These are phyloP conservation scores for Scedosporium dehoogii DNA, from an alignment of 2,329 filamentous ascomycete genomes.

Conservation along the genomic window DNA sequence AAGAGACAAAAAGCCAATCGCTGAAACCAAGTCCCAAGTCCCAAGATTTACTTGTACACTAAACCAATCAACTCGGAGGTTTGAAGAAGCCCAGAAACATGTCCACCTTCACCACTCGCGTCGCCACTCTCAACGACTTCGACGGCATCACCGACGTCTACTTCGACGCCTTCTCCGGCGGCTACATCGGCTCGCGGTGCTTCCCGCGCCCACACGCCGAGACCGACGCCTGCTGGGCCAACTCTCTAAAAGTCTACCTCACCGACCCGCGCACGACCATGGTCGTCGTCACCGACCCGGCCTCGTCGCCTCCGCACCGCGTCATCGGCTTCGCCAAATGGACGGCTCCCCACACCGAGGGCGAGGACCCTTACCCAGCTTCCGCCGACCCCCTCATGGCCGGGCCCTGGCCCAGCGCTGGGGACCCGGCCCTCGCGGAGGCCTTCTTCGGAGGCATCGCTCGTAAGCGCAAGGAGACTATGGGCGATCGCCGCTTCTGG, in stretches of 20 bases:
- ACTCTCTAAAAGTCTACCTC: constrained; percentile 26
- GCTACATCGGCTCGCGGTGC: constrained; percentile 24
- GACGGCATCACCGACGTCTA: constrained; percentile 31
- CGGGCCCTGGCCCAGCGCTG: constrained; percentile 27
- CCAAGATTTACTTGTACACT: not conserved
- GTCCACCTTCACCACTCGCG: not conserved
- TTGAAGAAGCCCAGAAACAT: not conserved
- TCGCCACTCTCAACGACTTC: constrained; percentile 28
- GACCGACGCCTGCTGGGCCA: constrained; percentile 24
- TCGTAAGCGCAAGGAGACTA: constrained; percentile 23
- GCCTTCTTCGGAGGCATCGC: constrained; percentile 30
- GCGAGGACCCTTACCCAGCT: not conserved
- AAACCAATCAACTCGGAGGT: not conserved
- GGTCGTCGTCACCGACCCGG: constrained; percentile 27
- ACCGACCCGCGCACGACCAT: constrained; percentile 25
- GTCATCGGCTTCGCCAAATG: constrained; percentile 7
- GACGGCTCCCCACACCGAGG: not conserved
- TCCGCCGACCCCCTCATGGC: not conserved
- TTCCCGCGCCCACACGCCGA: constrained; percentile 21
- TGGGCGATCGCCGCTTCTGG: constrained; percentile 33
- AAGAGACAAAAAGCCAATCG: not conserved
- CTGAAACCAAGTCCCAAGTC: not conserved
- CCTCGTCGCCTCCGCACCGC: constrained; percentile 2
- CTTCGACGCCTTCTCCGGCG: constrained; percentile 31
- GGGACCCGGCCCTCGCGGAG: constrained; percentile 23